A percentile compares a stretch with the other conserved stretches of the same genome.
phyloP scores from a whole-genome alignment of 1,139 yeast genomes.

The Candida sojae region DNA sequence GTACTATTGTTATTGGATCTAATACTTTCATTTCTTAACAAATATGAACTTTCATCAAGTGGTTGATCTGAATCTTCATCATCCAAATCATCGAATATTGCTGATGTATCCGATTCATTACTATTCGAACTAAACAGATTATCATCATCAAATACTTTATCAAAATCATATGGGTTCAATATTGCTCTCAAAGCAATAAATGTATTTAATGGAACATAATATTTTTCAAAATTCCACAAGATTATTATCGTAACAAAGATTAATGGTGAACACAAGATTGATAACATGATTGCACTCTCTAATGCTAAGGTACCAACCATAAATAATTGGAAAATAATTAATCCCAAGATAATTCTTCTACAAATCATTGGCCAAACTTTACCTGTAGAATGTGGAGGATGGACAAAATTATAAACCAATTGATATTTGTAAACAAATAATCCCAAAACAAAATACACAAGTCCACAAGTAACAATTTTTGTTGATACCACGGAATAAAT shows the following conservation, averaged over 20 bases:
- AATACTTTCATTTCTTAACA: constrained; percentile 16
- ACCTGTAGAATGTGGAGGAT: constrained; percentile 73
- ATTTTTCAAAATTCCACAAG: constrained; percentile 57
- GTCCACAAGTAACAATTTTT: constrained; percentile 62
- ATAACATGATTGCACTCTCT: constrained; percentile 57
- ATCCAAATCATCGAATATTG: constrained; percentile 3
- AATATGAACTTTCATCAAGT: constrained; percentile 30
- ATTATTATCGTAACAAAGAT: constrained; percentile 51
- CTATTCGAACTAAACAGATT: constrained; percentile 12
- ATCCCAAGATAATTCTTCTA: constrained; percentile 60
- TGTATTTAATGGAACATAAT: constrained; percentile 58
- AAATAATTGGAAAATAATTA: constrained; percentile 60
- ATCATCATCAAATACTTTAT: constrained; percentile 44
- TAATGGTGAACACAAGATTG: constrained; percentile 54
- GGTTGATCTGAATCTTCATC: constrained; percentile 8
- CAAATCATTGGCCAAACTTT: constrained; percentile 73
- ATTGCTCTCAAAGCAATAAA: constrained; percentile 68
- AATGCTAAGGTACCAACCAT: constrained; percentile 72
- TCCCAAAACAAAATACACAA: constrained; percentile 61
- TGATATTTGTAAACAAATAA: constrained; percentile 69
- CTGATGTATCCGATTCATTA: constrained; percentile 6
- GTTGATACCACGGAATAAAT: constrained; percentile 70
- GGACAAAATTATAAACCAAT: constrained; percentile 64
- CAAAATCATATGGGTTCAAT: constrained; percentile 44
- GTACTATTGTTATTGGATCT: too few relatives aligned